Evolutionary conservation across 495 filamentous ascomycete genomes (phyloP).

Genomic region (Thermochaetoides thermophila): DNA sequence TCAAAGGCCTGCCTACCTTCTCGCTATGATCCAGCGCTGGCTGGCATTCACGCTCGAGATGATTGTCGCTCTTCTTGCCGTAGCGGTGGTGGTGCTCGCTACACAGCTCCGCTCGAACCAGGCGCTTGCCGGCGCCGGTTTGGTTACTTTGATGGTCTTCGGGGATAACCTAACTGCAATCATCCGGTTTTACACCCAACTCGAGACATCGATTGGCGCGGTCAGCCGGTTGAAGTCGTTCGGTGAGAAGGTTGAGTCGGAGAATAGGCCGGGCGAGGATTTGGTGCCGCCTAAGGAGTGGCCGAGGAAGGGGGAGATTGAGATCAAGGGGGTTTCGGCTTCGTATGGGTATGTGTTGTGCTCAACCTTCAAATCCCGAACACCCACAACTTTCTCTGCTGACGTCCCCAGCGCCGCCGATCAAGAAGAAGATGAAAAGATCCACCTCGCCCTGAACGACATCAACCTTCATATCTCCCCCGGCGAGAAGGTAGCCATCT

Average conservation of each 20-base stretch:
- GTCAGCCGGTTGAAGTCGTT: slow-evolving; percentile 32
- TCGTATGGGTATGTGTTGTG: slow-evolving; percentile 9
- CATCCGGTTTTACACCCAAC: slow-evolving; percentile 22
- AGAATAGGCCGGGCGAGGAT: slow-evolving; percentile 10
- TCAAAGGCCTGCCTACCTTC: slow-evolving; percentile 35
- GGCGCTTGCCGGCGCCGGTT: slow-evolving; percentile 18
- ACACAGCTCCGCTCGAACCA: slow-evolving; percentile 12
- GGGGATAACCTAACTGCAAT: slow-evolving; percentile 9
- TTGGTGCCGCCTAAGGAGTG: slow-evolving; percentile 11
- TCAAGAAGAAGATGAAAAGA: background rate
- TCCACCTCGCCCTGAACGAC: slow-evolving; percentile 10
- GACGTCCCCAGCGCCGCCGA: no score
- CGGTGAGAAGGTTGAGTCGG: slow-evolving; percentile 11
- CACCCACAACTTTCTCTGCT: no score
- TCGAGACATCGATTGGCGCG: slow-evolving; percentile 40
- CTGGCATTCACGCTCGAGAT: slow-evolving; percentile 33
- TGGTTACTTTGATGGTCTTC: slow-evolving; percentile 16
- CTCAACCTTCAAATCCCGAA: background rate
- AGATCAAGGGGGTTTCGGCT: slow-evolving; percentile 12
- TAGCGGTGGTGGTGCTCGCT: slow-evolving; percentile 20
- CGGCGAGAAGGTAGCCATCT: slow-evolving; percentile 14
- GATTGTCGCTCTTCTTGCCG: slow-evolving; percentile 27
- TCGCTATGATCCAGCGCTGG: slow-evolving; percentile 40
- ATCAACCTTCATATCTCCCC: slow-evolving; percentile 9
- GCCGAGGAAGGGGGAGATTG: slow-evolving; percentile 12